A percentile compares a stretch with the other conserved stretches of the same genome.
Conservation (phyloP, 768 basidiomycete genomes). For the Mrakia frigida region DNA sequence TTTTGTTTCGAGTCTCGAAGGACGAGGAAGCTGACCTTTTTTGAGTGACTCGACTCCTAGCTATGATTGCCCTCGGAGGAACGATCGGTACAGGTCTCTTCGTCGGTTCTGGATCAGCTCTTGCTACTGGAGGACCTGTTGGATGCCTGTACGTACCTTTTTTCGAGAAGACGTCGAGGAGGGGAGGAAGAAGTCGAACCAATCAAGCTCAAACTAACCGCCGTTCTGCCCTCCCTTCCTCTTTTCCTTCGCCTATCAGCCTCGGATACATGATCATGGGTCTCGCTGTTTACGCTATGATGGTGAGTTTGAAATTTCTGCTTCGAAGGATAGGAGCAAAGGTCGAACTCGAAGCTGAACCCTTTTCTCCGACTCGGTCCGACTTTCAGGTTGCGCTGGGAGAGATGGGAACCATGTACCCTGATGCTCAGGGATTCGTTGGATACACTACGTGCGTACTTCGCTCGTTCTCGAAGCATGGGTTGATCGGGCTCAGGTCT, state of each 20-base stretch:
- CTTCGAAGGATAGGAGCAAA: not conserved
- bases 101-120: constrained; percentile 19
- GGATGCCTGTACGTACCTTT: constrained; percentile 1
- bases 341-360: not conserved
- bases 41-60: not conserved
- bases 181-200: not conserved
- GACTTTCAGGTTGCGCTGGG: constrained; percentile 30
- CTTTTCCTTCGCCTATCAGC: not conserved
- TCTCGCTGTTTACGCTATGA: constrained; percentile 16
- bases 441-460: constrained; percentile 42
- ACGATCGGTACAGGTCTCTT: constrained; percentile 28
- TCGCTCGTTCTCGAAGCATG: constrained; percentile 36
- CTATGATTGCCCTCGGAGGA: constrained; percentile 27
- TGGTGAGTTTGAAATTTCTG: not conserved
- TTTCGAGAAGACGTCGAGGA: not conserved
- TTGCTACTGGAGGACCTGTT: constrained; percentile 22
- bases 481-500: constrained; percentile 1
- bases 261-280: constrained; percentile 25
- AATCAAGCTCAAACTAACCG: too few relatives aligned
- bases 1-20: not conserved
- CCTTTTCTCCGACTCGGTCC: not conserved
- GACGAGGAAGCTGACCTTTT: not conserved
- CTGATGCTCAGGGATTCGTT: constrained; percentile 39
- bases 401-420: constrained; percentile 38
- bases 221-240: not conserved